Base-by-base conservation (phyloP, 2,329 filamentous ascomycete species). In the Cytospora paraplurivora region DNA sequence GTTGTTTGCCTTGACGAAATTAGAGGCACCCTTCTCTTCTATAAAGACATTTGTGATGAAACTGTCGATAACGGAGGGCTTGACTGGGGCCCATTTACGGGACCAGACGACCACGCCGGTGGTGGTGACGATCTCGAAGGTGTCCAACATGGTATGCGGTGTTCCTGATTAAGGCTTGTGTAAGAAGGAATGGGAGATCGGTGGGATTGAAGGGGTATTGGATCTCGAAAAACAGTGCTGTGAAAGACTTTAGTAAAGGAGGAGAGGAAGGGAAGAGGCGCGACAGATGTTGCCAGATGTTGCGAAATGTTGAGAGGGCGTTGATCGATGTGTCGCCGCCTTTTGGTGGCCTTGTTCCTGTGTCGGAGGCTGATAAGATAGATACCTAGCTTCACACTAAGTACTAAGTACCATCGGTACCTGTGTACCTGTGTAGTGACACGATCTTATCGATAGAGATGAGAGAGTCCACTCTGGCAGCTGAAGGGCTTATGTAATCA, bases 51-150 rank as follows among this genome's bases (percentile, higher is more conserved):
- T 93, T 75, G 89, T 88, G 77, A 99, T 97, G 76, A 99, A 89
- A 80, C 87, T 90, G 81, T 99, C 97, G 81, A 99, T 88, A 68
- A 97, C 83, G 70, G 90, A 88, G 51, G 91, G 85, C 74, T 88
- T 93, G 73, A 96, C 87, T 2, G 89, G 84, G 61, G 89, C 87
- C 75, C 94, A 97, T 33, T 88, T 89, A 74, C 91, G 89, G 66
- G 94, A 97, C 95, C 95, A 99, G 62, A 99, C 86, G 63, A 99
- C 95, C 67, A 99, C 93, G 62, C 95, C 95, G 4, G 93, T 96
- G 44, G 94, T 96, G 66, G 94, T 97, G 66, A 99, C 78, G 69
- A 99, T 95, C 78, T 99, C 94, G 76, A 99, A 99, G 17, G 91
- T 90, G 80, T 99, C 95, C 78, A 99, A 80, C 94, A 98, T 98